Evolutionary conservation across 1,284 basidiomycete species (phyloP).

Genomic region (Ceratobasidium sp.): DNA sequence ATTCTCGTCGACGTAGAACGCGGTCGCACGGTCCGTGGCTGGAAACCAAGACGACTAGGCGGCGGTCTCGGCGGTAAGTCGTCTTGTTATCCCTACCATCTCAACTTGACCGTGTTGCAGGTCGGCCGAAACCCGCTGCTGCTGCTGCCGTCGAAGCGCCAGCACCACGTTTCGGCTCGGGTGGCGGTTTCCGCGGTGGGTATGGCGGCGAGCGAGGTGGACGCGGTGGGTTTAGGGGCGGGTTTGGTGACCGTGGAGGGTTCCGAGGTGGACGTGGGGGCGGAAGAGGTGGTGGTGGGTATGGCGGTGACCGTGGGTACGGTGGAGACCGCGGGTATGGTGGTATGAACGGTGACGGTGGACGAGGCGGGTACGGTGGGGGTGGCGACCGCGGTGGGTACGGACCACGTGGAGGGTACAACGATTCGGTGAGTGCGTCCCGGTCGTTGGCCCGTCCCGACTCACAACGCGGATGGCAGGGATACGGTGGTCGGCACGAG

Average conservation of each 20-base stretch:
- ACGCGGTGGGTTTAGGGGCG: constrained; percentile 51
- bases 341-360: constrained; percentile 44
- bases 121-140: constrained; percentile 91
- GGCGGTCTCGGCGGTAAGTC: constrained; percentile 82
- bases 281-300: constrained; percentile 27
- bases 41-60: constrained; percentile 96
- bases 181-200: constrained; percentile 56
- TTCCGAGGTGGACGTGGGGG: constrained; percentile 42
- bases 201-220: constrained; percentile 53
- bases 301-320: constrained; percentile 27
- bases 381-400: constrained; percentile 52
- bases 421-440: constrained; percentile 20
- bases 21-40: constrained; percentile 96
- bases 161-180: constrained; percentile 46
- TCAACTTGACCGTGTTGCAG: constrained; percentile 55
- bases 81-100: neutral
- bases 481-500: constrained; percentile 28
- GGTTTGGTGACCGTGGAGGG: constrained; percentile 50
- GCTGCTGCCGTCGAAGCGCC: constrained; percentile 65
- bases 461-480: constrained; percentile 19
- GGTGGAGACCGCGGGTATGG: constrained; percentile 42
- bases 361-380: constrained; percentile 49
- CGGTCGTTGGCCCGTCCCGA: neutral
- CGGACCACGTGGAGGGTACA: constrained; percentile 46
- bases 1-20: constrained; percentile 98